phyloP scores from a whole-genome alignment of 768 basidiomycete species.

The Lactifluus hygrophoroides region DNA sequence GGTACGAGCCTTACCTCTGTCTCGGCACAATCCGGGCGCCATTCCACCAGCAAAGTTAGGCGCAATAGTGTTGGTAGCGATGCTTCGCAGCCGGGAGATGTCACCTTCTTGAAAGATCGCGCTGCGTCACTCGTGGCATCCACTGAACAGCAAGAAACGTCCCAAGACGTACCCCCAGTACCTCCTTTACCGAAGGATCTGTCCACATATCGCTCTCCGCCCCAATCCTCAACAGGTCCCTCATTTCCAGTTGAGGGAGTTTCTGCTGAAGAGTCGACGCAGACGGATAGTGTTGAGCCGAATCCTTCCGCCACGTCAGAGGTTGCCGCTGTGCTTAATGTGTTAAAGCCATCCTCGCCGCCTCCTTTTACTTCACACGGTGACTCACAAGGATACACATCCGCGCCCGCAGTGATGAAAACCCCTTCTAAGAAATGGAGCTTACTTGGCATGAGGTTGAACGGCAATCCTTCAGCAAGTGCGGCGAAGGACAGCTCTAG shows the following conservation, averaged over 20 bases:
- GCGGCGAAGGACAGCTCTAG: constrained; percentile 37
- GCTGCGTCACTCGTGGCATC: constrained; percentile 50
- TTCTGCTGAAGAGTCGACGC: constrained; percentile 34
- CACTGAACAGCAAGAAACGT: constrained; percentile 51
- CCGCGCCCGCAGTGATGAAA: constrained; percentile 44
- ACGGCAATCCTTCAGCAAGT: constrained; percentile 53
- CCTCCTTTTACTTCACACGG: constrained; percentile 22
- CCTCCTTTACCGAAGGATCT: constrained; percentile 89
- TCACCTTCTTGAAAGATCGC: constrained; percentile 55
- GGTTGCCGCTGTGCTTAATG: constrained; percentile 35
- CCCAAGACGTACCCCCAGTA: constrained; percentile 73
- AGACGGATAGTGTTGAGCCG: constrained; percentile 38
- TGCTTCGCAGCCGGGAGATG: constrained; percentile 62
- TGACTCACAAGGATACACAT: constrained; percentile 31
- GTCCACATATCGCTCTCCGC: constrained; percentile 66
- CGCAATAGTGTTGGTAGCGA: constrained; percentile 87
- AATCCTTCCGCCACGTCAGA: constrained; percentile 45
- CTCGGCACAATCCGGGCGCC: constrained; percentile 62
- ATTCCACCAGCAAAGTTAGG: constrained; percentile 53
- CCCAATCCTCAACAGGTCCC: constrained; percentile 45
- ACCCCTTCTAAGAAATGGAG: constrained; percentile 97
- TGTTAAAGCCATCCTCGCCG: constrained; percentile 25
- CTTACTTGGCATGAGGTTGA: constrained; percentile 69
- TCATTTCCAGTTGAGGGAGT: constrained; percentile 38
- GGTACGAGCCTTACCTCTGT: constrained; percentile 72